Evolutionary conservation across 495 filamentous ascomycete genomes (phyloP).

Genomic region (Trichocladium uniseriatum): DNA sequence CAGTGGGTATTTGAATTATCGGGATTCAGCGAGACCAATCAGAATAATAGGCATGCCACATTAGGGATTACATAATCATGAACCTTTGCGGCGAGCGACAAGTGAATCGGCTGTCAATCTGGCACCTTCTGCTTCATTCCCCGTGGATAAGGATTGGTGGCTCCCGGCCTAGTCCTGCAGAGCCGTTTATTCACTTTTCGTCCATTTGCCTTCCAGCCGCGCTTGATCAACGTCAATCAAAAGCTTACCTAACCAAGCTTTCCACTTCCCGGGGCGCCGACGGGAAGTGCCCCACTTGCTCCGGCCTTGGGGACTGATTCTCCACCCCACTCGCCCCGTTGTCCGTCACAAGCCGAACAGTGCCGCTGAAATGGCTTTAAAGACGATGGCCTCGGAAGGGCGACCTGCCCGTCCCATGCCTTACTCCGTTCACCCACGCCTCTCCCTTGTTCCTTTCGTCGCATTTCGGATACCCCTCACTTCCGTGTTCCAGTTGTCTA

Average conservation of each 20-base stretch:
- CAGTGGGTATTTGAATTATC: not conserved
- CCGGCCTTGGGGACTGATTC: not conserved
- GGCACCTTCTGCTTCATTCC: no score
- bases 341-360: slow-evolving; percentile 32
- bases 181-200: no score
- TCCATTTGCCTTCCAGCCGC: no score
- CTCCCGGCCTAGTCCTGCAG: no score
- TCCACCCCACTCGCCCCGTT: slow-evolving; percentile 11
- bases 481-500: not conserved
- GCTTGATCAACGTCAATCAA: no score
- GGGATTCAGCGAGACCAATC: slow-evolving; percentile 1
- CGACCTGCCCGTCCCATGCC: not conserved
- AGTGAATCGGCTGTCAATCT: no score
- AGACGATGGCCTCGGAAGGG: slow-evolving; percentile 9
- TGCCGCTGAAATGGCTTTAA: slow-evolving; percentile 13
- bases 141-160: no score
- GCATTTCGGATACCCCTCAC: not conserved
- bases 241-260: no score
- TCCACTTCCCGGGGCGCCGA: slow-evolving; percentile 10
- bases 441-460: not conserved
- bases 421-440: not conserved
- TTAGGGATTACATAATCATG: no score
- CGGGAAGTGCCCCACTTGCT: not conserved
- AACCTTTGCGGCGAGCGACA: not conserved
- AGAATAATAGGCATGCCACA: not conserved